phyloP scores from a whole-genome alignment of 495 filamentous ascomycete genomes.

The Mytilinidion resinicola region DNA sequence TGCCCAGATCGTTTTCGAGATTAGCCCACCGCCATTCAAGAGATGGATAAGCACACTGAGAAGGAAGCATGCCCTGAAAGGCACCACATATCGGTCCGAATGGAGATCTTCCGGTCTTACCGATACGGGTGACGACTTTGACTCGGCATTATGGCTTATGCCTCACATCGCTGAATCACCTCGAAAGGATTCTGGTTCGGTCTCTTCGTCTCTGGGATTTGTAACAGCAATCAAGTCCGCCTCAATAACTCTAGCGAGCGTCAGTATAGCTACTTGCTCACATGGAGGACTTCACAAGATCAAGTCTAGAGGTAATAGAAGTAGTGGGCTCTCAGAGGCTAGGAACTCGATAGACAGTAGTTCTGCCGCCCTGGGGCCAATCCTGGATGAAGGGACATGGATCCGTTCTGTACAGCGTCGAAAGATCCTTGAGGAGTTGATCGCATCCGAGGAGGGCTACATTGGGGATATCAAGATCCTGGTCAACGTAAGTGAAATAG shows the following conservation, averaged over 20 bases:
- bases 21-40: conserved; percentile 38
- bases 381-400: conserved; percentile 64
- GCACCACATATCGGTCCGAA: too few species aligned
- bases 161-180: conserved; percentile 5
- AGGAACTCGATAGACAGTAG: conserved; percentile 64
- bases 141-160: neutral
- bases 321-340: conserved; percentile 55
- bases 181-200: conserved; percentile 56
- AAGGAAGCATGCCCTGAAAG: conserved; percentile 31
- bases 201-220: conserved; percentile 64
- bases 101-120: too few species aligned
- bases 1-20: neutral
- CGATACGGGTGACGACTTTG: too few species aligned
- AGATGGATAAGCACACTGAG: conserved; percentile 52
- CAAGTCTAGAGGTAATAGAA: conserved; percentile 52
- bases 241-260: conserved; percentile 62
- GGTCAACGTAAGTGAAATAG: conserved; percentile 56
- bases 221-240: conserved; percentile 72
- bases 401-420: conserved; percentile 67
- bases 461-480: conserved; percentile 79
- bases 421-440: conserved; percentile 73
- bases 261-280: conserved; percentile 58
- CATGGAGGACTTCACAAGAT: conserved; percentile 48
- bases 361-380: conserved; percentile 44
- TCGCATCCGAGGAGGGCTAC: conserved; percentile 82